phyloP scores from a whole-genome alignment of 1,139 yeast genomes.

The Hanseniaspora gamundiae region DNA sequence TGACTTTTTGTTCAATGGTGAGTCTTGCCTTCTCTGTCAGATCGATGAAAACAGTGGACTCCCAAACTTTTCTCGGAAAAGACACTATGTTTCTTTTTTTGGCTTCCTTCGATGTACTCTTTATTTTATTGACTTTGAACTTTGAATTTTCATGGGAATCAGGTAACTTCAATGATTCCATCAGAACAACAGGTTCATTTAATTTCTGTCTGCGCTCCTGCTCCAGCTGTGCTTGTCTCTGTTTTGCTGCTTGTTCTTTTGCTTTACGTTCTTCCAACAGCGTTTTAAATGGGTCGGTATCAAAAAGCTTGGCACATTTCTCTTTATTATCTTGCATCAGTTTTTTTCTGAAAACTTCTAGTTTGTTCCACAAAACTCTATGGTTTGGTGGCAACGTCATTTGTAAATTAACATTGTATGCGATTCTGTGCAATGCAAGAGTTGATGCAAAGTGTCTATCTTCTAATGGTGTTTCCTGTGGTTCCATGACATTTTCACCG shows the following conservation, averaged over 20 bases:
- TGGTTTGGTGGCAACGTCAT: conserved; percentile 82
- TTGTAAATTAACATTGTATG: conserved; percentile 69
- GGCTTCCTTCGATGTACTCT: conserved; percentile 7
- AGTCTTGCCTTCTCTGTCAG: conserved; percentile 32
- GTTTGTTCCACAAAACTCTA: conserved; percentile 60
- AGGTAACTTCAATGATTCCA: conserved; percentile 15
- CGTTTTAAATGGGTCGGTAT: conserved; percentile 60
- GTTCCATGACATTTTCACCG: conserved; percentile 31
- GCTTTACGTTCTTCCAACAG: conserved; percentile 40
- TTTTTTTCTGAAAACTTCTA: conserved; percentile 46
- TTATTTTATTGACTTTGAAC: conserved; percentile 5
- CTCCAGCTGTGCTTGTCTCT: conserved; percentile 28
- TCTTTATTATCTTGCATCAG: conserved; percentile 30
- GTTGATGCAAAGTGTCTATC: conserved; percentile 90
- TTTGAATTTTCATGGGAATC: conserved; percentile 5
- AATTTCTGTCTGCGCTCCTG: conserved; percentile 22
- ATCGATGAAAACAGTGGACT: conserved; percentile 38
- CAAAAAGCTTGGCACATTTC: conserved; percentile 42
- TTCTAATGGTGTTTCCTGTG: conserved; percentile 72
- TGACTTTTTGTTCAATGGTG: conserved; percentile 42
- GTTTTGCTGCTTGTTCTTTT: conserved; percentile 33
- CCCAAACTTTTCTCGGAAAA: conserved; percentile 59
- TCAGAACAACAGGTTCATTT: conserved; percentile 29
- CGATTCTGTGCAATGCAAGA: conserved; percentile 66
- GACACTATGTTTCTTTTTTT: conserved; percentile 9